Percentiles rank a stretch among this genome's conserved stretches.
Evolutionary conservation across 495 filamentous ascomycete species (phyloP).

Genomic region (Evansstolkia leycettana): DNA sequence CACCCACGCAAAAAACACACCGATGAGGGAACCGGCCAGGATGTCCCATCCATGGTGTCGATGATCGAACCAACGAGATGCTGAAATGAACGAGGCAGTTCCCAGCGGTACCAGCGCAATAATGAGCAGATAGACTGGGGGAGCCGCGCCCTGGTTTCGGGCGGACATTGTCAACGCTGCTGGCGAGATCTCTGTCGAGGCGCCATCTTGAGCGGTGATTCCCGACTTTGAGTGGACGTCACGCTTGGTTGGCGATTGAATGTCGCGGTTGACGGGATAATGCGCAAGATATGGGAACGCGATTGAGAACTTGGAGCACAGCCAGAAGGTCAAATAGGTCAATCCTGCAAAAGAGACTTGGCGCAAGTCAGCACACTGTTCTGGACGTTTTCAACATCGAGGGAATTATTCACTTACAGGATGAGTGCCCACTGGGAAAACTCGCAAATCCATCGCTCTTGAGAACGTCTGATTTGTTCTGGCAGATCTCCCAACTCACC

Average conservation of each 20-base stretch:
- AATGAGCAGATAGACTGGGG: conserved; percentile 46
- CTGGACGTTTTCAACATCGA: no score
- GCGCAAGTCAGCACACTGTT: conserved; percentile 1
- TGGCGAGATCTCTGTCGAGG: not conserved
- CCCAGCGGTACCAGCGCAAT: conserved; percentile 43
- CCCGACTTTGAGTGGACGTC: not conserved
- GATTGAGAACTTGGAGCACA: conserved; percentile 51
- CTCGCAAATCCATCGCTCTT: conserved; percentile 50
- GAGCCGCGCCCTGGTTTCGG: conserved; percentile 42
- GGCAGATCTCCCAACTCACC: conserved; percentile 43
- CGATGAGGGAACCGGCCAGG: conserved; percentile 44
- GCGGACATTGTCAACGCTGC: conserved; percentile 8
- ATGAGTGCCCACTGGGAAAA: conserved; percentile 60
- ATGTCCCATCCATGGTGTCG: conserved; percentile 56
- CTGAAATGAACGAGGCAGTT: conserved; percentile 47
- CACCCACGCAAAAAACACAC: conserved; percentile 41
- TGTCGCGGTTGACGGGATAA: conserved; percentile 16
- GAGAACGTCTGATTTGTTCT: conserved; percentile 20
- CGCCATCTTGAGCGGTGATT: not conserved
- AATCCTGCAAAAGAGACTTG: conserved; percentile 51
- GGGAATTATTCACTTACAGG: conserved; percentile 45
- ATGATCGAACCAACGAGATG: conserved; percentile 51
- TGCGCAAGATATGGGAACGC: conserved; percentile 47
- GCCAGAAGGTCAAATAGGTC: conserved; percentile 50
- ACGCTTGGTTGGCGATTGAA: conserved; percentile 9